These are phyloP conservation scores for Cordia subcordata DNA, from an alignment of 257 asterid species.

Conservation along the genomic window DNA sequence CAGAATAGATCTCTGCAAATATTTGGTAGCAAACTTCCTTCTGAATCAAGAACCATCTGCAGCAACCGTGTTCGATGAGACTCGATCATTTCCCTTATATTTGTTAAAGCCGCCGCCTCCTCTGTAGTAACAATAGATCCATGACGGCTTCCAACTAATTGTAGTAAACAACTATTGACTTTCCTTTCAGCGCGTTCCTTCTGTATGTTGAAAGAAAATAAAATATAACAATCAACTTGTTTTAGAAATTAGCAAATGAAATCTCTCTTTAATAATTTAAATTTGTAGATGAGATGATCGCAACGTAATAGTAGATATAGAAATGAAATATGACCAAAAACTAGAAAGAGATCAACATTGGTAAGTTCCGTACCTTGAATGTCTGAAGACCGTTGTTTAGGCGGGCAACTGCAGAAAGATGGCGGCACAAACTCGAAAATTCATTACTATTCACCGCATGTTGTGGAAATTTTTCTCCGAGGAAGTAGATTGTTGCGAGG, in stretches of 20 bases:
- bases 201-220: too few species aligned
- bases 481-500: slow-evolving; percentile 14
- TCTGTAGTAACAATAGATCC: not conserved
- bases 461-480: slow-evolving; percentile 15
- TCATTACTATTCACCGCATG: slow-evolving; percentile 13
- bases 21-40: slow-evolving; percentile 24
- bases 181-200: slow-evolving; percentile 6
- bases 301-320: too few species aligned
- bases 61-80: slow-evolving; percentile 24
- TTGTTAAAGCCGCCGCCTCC: slow-evolving; percentile 20
- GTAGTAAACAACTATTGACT: not conserved
- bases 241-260: too few species aligned
- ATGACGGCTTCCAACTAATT: too few species aligned
- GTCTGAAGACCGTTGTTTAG: slow-evolving; percentile 27
- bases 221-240: too few species aligned
- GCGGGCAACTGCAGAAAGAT: slow-evolving; percentile 8
- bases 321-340: too few species aligned
- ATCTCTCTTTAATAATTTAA: too few species aligned
- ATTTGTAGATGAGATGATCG: too few species aligned
- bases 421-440: slow-evolving; percentile 14
- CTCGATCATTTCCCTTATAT: slow-evolving; percentile 14
- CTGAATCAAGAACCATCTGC: slow-evolving; percentile 21
- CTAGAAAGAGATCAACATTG: too few species aligned
- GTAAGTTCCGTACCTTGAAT: too few species aligned
- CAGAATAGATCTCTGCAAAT: slow-evolving; percentile 29